phyloP scores from a whole-genome alignment of 768 basidiomycete genomes.

The Coprinellus micaceus region DNA sequence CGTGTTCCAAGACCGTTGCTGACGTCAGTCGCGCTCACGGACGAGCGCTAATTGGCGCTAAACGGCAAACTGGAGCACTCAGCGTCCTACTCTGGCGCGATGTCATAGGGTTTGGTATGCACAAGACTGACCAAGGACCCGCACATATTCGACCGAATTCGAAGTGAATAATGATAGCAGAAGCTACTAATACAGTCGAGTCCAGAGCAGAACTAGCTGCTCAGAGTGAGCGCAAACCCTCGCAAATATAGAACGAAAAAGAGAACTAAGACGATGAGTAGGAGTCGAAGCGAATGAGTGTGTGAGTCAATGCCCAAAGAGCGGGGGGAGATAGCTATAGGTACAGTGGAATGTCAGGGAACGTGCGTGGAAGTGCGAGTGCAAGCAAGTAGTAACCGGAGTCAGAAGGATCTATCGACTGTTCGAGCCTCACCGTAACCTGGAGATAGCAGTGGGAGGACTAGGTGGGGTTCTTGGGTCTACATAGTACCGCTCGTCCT shows the following conservation, averaged over 20 bases:
- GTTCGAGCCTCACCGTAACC: neutral
- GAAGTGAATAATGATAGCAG: constrained; percentile 4
- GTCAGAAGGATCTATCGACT: neutral
- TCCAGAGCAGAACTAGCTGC: neutral
- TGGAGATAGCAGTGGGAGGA: constrained; percentile 2
- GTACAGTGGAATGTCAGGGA: neutral
- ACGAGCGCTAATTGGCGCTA: neutral
- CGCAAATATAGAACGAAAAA: neutral
- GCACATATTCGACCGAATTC: neutral
- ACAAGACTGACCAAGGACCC: too few species aligned
- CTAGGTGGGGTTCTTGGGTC: constrained; percentile 2
- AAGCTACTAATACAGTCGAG: neutral
- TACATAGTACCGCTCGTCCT: neutral
- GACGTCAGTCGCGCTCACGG: constrained; percentile 13
- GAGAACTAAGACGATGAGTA: neutral
- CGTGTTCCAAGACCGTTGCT: neutral
- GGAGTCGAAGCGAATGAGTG: neutral
- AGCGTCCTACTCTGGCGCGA: too few species aligned
- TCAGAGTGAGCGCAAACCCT: neutral
- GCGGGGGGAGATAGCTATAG: neutral
- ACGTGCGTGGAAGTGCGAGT: neutral
- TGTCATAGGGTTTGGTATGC: too few species aligned
- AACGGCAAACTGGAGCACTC: neutral
- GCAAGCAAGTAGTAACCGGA: neutral
- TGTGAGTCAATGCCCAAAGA: neutral